A percentile compares a stretch with the other conserved stretches of the same genome.
phyloP scores from a whole-genome alignment of 345 rosid species.

The Clausena lansium region DNA sequence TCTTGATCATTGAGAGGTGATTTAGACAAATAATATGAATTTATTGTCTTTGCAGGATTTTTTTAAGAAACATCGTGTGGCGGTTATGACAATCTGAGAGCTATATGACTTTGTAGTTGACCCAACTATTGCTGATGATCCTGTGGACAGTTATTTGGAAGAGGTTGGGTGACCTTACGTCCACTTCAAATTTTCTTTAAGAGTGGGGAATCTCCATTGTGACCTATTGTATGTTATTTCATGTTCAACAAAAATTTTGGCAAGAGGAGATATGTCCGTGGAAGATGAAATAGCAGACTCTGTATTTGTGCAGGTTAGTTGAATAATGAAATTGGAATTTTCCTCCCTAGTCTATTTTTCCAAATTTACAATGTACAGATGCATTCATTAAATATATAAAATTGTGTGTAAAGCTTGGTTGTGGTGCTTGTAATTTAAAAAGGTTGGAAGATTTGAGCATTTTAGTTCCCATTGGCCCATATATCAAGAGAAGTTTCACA shows the following conservation, averaged over 20 bases:
- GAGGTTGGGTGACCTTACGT: conserved; percentile 44
- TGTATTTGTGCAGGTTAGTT: conserved; percentile 82
- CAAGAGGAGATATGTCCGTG: conserved; percentile 62
- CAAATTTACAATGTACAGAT: no score
- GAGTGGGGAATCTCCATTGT: not conserved
- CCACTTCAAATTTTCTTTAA: not conserved
- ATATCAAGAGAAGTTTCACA: no score
- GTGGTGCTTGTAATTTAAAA: no score
- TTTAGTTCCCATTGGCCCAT: no score
- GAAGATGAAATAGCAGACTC: conserved; percentile 96
- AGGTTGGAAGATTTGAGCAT: no score
- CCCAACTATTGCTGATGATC: conserved; percentile 70
- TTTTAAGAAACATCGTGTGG: no score
- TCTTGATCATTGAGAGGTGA: not conserved
- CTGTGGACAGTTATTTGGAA: conserved; percentile 79
- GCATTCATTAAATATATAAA: no score
- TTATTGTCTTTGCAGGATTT: conserved; percentile 52
- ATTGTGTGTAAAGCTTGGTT: no score
- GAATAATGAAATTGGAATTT: no score
- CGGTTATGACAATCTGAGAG: no score
- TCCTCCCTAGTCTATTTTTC: no score
- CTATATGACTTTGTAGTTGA: no score
- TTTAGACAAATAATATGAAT: not conserved
- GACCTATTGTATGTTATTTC: conserved; percentile 10
- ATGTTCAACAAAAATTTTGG: conserved; percentile 74